phyloP scores from a whole-genome alignment of 371 early-diverging fungal genomes.

The Blyttiomyces sp. region DNA sequence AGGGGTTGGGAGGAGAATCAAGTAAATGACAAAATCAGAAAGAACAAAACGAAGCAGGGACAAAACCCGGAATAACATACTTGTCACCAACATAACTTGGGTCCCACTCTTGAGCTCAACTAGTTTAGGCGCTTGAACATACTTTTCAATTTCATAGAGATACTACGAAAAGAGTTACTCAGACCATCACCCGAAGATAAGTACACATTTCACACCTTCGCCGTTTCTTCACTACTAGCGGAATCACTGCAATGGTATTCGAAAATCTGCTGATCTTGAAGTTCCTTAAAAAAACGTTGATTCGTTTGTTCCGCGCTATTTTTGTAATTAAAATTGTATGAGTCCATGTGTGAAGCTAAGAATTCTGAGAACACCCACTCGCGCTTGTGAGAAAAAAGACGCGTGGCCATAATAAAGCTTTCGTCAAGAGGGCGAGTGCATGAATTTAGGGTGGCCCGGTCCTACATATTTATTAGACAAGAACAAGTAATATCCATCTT shows the following conservation, averaged over 20 bases:
- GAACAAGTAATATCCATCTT: no score
- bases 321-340: slow-evolving; percentile 4
- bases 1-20: no score
- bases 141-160: slow-evolving; percentile 1
- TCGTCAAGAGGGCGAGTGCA: slow-evolving; percentile 3
- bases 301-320: slow-evolving; percentile 1
- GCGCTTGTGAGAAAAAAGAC: background rate
- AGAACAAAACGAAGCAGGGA: no score
- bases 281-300: background rate
- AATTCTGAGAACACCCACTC: no score
- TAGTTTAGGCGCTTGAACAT: slow-evolving; percentile 9
- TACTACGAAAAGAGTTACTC: background rate
- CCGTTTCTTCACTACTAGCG: background rate
- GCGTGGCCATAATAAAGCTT: background rate
- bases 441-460: background rate
- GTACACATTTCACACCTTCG: background rate
- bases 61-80: no score
- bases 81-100: slow-evolving; percentile 87
- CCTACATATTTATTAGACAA: no score
- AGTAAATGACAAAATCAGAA: no score
- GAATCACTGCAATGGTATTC: slow-evolving; percentile 12
- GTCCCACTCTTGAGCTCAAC: slow-evolving; percentile 66
- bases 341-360: no score
- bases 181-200: background rate
- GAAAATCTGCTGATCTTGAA: background rate